Conservation (phyloP, 306 rosid genomes). For the Fragaria iinumae region DNA sequence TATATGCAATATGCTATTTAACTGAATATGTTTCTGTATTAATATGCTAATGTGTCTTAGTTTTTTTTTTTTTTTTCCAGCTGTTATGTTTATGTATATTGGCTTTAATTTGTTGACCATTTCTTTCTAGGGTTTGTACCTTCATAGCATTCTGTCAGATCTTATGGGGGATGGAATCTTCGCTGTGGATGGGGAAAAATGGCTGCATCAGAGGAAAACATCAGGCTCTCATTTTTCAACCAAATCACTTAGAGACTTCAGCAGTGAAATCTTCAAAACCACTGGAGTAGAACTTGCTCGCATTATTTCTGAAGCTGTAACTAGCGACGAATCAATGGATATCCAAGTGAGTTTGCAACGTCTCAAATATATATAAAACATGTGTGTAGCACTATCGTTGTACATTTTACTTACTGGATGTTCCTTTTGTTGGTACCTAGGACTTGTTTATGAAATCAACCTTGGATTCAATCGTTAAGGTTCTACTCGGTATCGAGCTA, state of each 20-base stretch:
- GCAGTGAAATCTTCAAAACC: slow-evolving; percentile 17
- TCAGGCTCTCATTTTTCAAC: not conserved
- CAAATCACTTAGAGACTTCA: not conserved
- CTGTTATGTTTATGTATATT: no score
- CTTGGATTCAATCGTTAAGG: slow-evolving; percentile 23
- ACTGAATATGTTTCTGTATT: not conserved
- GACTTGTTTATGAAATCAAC: slow-evolving; percentile 32
- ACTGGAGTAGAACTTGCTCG: slow-evolving; percentile 22
- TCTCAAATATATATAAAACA: not conserved
- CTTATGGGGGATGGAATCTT: not conserved
- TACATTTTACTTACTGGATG: slow-evolving; percentile 6
- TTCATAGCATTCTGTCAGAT: not conserved
- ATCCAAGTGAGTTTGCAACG: slow-evolving; percentile 24
- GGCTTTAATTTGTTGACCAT: slow-evolving; percentile 10
- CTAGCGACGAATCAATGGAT: slow-evolving; percentile 11
- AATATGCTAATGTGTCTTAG: not conserved
- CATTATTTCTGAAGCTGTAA: slow-evolving; percentile 27
- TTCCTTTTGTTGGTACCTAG: slow-evolving; percentile 3
- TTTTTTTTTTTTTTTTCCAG: no score
- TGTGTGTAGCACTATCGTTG: no score
- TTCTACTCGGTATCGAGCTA: slow-evolving; percentile 14
- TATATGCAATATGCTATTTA: not conserved
- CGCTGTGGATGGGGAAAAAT: not conserved
- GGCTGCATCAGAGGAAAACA: not conserved
- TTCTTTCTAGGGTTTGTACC: not conserved